Conservation (phyloP, 768 basidiomycete genomes). For the Russula virescens region DNA sequence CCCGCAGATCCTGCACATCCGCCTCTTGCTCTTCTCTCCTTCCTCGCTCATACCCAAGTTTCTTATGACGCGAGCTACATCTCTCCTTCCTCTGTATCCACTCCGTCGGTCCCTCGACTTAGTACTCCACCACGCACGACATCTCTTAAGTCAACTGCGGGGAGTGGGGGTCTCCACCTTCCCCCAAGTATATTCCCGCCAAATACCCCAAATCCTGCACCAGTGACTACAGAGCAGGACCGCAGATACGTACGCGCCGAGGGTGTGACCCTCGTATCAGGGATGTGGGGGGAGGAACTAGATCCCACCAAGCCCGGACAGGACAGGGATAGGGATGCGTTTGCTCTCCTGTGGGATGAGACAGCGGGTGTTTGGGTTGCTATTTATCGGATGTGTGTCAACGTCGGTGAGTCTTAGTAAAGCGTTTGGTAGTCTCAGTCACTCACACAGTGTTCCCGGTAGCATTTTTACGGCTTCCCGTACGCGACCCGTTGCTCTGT, state of each 20-base stretch:
- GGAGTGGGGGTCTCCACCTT: constrained; percentile 8
- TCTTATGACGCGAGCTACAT: constrained; percentile 81
- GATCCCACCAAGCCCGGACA: constrained; percentile 29
- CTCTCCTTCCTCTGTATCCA: constrained; percentile 38
- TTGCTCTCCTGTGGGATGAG: constrained; percentile 62
- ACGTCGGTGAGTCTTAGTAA: constrained; percentile 56
- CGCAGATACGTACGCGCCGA: constrained; percentile 71
- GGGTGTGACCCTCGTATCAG: constrained; percentile 64
- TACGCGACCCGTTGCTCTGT: constrained; percentile 72
- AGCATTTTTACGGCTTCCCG: constrained; percentile 52
- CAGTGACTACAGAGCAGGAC: constrained; percentile 65
- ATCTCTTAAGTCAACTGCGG: constrained; percentile 34
- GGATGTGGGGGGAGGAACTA: constrained; percentile 69
- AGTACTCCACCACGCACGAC: constrained; percentile 44
- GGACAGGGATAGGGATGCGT: constrained; percentile 41
- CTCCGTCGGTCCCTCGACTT: constrained; percentile 34
- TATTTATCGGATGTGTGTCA: constrained; percentile 69
- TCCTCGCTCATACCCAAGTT: constrained; percentile 66
- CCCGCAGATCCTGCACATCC: constrained; percentile 26
- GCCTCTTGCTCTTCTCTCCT: constrained; percentile 43
- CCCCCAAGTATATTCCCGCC: constrained; percentile 74
- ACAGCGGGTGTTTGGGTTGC: constrained; percentile 65
- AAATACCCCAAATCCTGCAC: constrained; percentile 78
- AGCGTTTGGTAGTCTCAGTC: not conserved
- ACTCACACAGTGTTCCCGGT: not conserved